Evolutionary conservation across 2,329 filamentous ascomycete species (phyloP), one percentile per base, ranked within the genome.

Genomic region (Mariannaea sp.): DNA sequence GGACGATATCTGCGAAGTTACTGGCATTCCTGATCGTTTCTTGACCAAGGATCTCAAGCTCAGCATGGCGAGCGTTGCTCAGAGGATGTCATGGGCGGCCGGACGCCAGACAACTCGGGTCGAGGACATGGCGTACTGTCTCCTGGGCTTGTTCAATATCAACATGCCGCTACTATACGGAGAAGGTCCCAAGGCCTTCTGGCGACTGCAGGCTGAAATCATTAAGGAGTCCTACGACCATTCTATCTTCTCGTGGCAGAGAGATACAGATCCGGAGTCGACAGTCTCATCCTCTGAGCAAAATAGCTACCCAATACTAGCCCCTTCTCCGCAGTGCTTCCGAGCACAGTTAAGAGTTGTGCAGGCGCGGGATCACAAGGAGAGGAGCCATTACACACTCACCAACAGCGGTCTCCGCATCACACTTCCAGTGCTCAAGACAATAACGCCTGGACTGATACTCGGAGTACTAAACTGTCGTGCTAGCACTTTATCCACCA

Each of bases 161-260:
- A 61, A 53, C 47, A 64, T 63, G 61, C 53, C 60, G 7, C 53
- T 63, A 50, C 41, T 63, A 8, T 64, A 63, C 43, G 61, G 58
- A 9, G 61, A 64, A 27, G 63, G 64, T 1, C 46, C 56, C 2
- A 57, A 46, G 22, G 62, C 64, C 0, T 67, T 67, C 22, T 42
- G 60, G 17, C 56, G 63, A 8, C 51, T 65, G 17, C 64, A 67
- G 22, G 63, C 65, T 19, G 63, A 65, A 32, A 64, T 65, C 9
- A 44, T 65, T 7, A 56, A 57, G n/a, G 46, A 58, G 12, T 57
- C 50, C 5, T 56, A 66, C 32, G 60, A 65, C 24, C 49, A 62
- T n/a, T 59, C 58, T 9, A 61, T 61, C 45, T 59, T 59, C 38
- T 59, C 62, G 5, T 66, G 64, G 64, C 27, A 41, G n/a, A 29